These are phyloP conservation scores for Sesbania bispinosa DNA, from an alignment of 306 rosid genomes.

Conservation along the genomic window DNA sequence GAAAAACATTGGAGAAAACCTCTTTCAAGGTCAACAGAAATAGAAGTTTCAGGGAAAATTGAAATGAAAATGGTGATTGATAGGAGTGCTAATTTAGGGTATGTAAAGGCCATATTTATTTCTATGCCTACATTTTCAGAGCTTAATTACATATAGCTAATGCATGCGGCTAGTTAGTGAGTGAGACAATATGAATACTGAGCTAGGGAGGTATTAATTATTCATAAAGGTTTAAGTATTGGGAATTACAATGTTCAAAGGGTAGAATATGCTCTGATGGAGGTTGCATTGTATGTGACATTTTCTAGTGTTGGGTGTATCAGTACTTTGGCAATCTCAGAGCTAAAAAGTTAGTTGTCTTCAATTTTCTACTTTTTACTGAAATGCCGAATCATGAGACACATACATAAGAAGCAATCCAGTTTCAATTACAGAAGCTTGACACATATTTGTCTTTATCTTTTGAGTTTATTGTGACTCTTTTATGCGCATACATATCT, in stretches of 20 bases:
- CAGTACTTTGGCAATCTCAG: neutral
- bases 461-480: too few species aligned
- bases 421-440: neutral
- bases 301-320: neutral
- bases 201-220: neutral
- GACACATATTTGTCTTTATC: neutral
- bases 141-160: neutral
- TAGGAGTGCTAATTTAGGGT: neutral
- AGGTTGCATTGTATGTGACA: neutral
- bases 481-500: too few species aligned
- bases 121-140: neutral
- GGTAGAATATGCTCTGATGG: too few species aligned
- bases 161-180: neutral
- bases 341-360: neutral
- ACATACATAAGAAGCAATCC: neutral
- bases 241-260: slow-evolving; percentile 1
- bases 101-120: neutral
- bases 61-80: slow-evolving; percentile 14
- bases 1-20: slow-evolving; percentile 22
- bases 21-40: neutral
- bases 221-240: neutral
- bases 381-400: neutral
- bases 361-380: neutral
- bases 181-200: neutral
- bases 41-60: too few species aligned